Conservation (phyloP, 345 rosid genomes). For the Orychophragmus violaceus region DNA sequence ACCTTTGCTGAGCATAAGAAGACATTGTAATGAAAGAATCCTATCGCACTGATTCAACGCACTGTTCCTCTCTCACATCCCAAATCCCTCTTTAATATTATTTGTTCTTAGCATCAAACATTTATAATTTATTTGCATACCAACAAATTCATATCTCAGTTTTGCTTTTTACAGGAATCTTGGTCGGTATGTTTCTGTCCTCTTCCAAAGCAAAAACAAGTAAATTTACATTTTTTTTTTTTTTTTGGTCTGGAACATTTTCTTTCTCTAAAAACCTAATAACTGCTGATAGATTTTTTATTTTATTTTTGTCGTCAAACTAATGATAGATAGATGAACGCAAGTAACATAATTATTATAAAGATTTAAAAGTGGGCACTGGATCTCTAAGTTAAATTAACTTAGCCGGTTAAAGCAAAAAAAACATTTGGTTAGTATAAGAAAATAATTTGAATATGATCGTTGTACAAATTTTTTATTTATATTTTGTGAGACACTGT, state of each 20-base stretch:
- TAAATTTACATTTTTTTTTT: too few species aligned
- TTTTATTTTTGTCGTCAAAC: too few species aligned
- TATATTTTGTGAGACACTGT: background rate
- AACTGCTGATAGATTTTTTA: background rate
- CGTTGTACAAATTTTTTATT: background rate
- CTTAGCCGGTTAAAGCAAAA: background rate
- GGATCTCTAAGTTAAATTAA: background rate
- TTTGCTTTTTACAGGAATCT: slow-evolving; percentile 25
- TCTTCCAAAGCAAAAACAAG: background rate
- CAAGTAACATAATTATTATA: background rate
- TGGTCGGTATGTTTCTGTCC: slow-evolving; percentile 26
- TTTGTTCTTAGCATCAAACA: slow-evolving; percentile 1
- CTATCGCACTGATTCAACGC: slow-evolving; percentile 25
- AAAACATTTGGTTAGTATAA: background rate
- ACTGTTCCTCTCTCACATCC: slow-evolving; percentile 9
- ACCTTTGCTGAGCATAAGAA: slow-evolving; percentile 17
- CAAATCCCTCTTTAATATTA: background rate
- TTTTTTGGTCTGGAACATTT: too few species aligned
- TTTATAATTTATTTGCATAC: slow-evolving; percentile 18
- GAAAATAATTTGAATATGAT: background rate
- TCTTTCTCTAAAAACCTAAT: background rate
- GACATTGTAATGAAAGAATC: slow-evolving; percentile 16
- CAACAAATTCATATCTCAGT: slow-evolving; percentile 26
- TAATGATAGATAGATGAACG: background rate
- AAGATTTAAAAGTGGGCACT: background rate